Conservation (phyloP, 2,329 filamentous ascomycete genomes). For the Pleomassaria siparia region DNA sequence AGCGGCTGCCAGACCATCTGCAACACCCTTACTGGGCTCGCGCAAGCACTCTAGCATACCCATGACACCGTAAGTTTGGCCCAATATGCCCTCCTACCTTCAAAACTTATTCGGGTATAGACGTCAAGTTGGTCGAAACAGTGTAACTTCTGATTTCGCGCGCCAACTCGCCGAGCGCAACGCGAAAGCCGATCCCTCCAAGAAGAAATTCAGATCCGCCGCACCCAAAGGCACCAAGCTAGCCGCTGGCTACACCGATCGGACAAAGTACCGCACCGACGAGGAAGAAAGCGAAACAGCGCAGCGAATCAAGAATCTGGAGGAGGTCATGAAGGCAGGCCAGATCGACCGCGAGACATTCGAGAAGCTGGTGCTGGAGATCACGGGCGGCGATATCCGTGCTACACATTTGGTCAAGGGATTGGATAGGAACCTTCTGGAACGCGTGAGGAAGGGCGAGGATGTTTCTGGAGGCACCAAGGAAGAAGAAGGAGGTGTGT, state of each 20-base stretch:
- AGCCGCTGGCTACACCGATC: slow-evolving; percentile 80
- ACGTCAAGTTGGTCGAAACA: slow-evolving; percentile 61
- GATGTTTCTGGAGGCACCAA: slow-evolving; percentile 40
- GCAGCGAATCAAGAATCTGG: slow-evolving; percentile 72
- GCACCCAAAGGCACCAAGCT: slow-evolving; percentile 82
- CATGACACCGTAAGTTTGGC: slow-evolving; percentile 79
- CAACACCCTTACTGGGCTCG: slow-evolving; percentile 67
- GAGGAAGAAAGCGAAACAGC: slow-evolving; percentile 59
- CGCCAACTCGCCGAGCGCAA: slow-evolving; percentile 79
- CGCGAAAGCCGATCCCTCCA: slow-evolving; percentile 49
- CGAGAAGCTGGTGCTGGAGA: slow-evolving; percentile 71
- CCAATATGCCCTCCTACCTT: background rate
- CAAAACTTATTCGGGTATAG: slow-evolving; percentile 44
- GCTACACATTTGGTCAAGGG: slow-evolving; percentile 91
- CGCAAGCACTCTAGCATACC: slow-evolving; percentile 79
- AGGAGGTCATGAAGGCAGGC: slow-evolving; percentile 78
- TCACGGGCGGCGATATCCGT: slow-evolving; percentile 76
- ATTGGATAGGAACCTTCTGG: slow-evolving; percentile 78
- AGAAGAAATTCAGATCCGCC: slow-evolving; percentile 76
- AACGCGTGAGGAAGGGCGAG: slow-evolving; percentile 69
- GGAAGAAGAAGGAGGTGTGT: slow-evolving; percentile 39
- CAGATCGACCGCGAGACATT: slow-evolving; percentile 82
- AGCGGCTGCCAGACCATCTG: slow-evolving; percentile 31
- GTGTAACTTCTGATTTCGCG: slow-evolving; percentile 69
- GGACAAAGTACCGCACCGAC: slow-evolving; percentile 64